A percentile compares a stretch with the other conserved stretches of the same genome.
These are phyloP conservation scores for Pouteria campechiana DNA, from an alignment of 179 eudicot genomes.

Conservation along the genomic window DNA sequence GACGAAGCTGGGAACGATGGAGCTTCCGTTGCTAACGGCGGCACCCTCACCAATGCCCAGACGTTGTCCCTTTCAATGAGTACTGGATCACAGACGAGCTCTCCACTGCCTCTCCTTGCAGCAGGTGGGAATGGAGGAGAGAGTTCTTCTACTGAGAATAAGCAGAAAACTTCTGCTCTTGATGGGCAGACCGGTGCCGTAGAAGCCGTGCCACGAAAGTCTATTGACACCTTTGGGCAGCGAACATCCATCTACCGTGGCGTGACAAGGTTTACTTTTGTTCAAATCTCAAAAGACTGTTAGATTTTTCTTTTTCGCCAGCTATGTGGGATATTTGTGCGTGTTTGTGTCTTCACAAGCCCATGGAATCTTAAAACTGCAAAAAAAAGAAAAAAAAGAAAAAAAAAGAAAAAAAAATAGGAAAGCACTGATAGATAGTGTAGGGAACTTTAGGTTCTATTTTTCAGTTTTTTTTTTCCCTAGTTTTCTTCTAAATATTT, in stretches of 20 bases:
- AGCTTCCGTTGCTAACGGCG: not conserved
- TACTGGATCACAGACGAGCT: constrained; percentile 21
- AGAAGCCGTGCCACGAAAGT: constrained; percentile 52
- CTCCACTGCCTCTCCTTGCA: constrained; percentile 26
- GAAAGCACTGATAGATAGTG: too few relatives aligned
- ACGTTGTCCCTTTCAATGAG: constrained; percentile 69
- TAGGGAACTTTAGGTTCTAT: too few relatives aligned
- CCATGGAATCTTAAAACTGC: too few relatives aligned
- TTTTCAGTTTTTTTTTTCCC: too few relatives aligned
- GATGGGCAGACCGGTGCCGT: constrained; percentile 42
- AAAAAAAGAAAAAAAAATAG: too few relatives aligned
- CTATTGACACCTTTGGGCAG: constrained; percentile 84
- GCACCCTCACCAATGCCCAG: constrained; percentile 13
- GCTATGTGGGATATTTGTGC: not conserved
- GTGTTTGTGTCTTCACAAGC: too few relatives aligned
- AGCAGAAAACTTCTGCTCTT: constrained; percentile 13
- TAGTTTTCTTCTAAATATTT: too few relatives aligned
- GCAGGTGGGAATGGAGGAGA: constrained; percentile 24
- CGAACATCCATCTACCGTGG: constrained; percentile 95
- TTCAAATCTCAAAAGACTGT: not conserved
- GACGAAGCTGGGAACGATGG: constrained; percentile 2
- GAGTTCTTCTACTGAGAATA: constrained; percentile 20
- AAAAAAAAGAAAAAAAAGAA: too few relatives aligned
- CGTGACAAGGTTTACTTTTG: constrained; percentile 52
- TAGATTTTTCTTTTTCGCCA: not conserved